Conservation (phyloP, 208 protist genomes). For the Entamoeba histolytica region DNA sequence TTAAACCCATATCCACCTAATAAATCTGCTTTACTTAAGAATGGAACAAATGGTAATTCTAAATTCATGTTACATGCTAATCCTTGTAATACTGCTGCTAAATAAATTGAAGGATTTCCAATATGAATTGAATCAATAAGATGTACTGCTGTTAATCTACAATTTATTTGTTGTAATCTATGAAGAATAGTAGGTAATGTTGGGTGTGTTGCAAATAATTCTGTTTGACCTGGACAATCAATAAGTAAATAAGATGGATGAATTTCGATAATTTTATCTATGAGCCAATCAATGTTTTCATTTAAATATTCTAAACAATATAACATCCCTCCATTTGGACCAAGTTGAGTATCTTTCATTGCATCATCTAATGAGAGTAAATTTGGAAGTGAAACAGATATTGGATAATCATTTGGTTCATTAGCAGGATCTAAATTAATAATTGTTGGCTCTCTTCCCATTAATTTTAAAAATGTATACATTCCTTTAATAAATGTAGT, state of each 20-base stretch:
- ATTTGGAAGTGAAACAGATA: constrained; percentile 15
- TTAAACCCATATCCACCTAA: not conserved
- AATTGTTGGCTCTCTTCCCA: not conserved
- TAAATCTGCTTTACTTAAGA: not conserved
- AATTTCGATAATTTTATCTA: constrained; percentile 11
- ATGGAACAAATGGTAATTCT: not conserved
- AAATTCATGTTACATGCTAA: not conserved
- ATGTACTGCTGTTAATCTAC: not conserved
- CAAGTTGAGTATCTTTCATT: constrained; percentile 6
- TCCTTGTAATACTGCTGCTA: not conserved
- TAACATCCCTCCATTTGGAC: constrained; percentile 24
- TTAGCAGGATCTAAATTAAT: constrained; percentile 27
- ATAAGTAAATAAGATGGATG: constrained; percentile 28
- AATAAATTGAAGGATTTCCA: not conserved
- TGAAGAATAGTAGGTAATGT: not conserved
- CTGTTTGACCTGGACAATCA: constrained; percentile 31
- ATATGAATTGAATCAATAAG: not conserved
- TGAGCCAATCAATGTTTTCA: constrained; percentile 7
- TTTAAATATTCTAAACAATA: constrained; percentile 23
- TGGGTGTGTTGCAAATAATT: not conserved
- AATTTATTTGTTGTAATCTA: not conserved
- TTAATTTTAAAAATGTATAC: not conserved
- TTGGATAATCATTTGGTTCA: constrained; percentile 9
- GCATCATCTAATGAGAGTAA: constrained; percentile 13
- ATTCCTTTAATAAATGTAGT: constrained; percentile 19